These are phyloP conservation scores for Hypoxylon trugodes DNA, from an alignment of 495 filamentous ascomycete species.

Conservation along the genomic window DNA sequence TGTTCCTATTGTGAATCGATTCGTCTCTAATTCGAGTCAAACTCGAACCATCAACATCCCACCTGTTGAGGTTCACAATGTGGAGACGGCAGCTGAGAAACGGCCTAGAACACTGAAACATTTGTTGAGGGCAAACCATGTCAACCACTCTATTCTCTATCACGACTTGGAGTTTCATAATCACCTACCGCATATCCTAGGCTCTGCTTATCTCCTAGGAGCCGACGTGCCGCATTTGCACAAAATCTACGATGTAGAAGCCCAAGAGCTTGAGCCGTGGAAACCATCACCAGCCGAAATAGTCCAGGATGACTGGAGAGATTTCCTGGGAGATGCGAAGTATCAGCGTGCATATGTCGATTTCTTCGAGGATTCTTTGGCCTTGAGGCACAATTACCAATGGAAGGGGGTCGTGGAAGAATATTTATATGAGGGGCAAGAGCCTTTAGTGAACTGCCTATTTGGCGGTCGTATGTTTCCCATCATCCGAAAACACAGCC, in stretches of 20 bases:
- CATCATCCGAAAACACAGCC: no score
- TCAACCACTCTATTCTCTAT: conserved; percentile 84
- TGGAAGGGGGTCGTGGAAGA: conserved; percentile 82
- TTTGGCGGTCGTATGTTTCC: conserved; percentile 78
- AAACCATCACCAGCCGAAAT: conserved; percentile 84
- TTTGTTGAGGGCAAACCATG: conserved; percentile 88
- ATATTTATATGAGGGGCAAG: conserved; percentile 76
- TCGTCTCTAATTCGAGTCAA: conserved; percentile 44
- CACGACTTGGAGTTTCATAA: conserved; percentile 84
- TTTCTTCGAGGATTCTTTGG: conserved; percentile 90
- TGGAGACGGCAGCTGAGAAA: conserved; percentile 82
- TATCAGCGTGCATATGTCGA: conserved; percentile 92
- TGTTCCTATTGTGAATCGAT: conserved; percentile 56
- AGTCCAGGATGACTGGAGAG: conserved; percentile 81
- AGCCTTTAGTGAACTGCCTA: conserved; percentile 82
- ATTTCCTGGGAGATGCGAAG: conserved; percentile 76
- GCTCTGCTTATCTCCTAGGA: conserved; percentile 84
- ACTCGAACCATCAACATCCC: conserved; percentile 66
- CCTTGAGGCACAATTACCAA: conserved; percentile 74
- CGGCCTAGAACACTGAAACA: conserved; percentile 86
- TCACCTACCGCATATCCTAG: conserved; percentile 84
- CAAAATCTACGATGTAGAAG: conserved; percentile 79
- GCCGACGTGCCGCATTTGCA: conserved; percentile 75
- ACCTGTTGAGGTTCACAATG: conserved; percentile 74
- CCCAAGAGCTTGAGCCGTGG: conserved; percentile 81